Evolutionary conservation across 345 rosid genomes (phyloP), one percentile per base, ranked within the genome.

Genomic region (Lagerstroemia speciosa): DNA sequence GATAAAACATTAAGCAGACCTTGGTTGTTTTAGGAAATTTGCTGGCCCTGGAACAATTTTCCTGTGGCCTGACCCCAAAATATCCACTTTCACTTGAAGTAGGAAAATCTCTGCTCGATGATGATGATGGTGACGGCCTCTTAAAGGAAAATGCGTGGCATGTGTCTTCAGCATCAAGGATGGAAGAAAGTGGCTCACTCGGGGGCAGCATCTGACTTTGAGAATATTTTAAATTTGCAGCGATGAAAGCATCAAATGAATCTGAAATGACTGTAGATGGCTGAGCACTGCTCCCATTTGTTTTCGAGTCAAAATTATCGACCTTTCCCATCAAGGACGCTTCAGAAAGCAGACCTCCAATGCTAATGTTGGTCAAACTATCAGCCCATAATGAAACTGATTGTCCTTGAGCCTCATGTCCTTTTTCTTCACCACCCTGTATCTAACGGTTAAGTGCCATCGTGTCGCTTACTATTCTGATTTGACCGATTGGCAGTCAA

Each of bases 161-260:
- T 66, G 99, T 91, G 64, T 94, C 89, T 69, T 94, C 97, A 61
- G 93, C 99, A 75, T 94, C 95, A 65, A 94, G 81, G 65, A 91
- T 89, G 30, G 99, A 94, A 33, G 86, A 83, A 63, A 67, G 72
- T 22, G 79, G 14, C 70, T 72, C 79, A 60, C 79, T 82, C 67
- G 77, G 43, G 40, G 77, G 67, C 53, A 61, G 77, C 53, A 69
- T 70, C 62, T 76, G 78, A 78, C 69, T 71, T 80, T 67, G 85
- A 71, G 77, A 75, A 38, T 27, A 30, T 74, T 79, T 76, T 45
- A 65, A 71, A 75, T 80, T 82, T 57, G 79, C 77, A 58, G 80
- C 69, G 61, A 89, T 73, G 65, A 91, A 93, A 65, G 93, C 90
- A 77, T 87, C 87, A 66, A 89, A 76, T 52, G 97, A 91, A 75